Percentiles rank a stretch among this genome's conserved stretches.
Evolutionary conservation across 2,329 filamentous ascomycete species (phyloP).

Genomic region (Canariomyces notabilis): DNA sequence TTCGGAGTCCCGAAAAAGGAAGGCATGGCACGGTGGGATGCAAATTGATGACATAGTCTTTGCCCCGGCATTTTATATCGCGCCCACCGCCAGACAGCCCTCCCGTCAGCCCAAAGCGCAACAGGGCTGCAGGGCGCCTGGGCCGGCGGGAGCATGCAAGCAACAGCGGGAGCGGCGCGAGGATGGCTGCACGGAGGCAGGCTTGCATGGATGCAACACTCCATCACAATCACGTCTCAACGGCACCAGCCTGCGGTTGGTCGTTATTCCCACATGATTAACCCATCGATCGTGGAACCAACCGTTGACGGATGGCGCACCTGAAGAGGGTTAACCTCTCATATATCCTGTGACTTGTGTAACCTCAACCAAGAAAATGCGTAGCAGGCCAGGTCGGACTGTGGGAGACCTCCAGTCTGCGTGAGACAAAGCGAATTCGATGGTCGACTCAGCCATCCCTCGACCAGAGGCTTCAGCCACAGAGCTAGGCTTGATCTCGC

Average conservation of each 20-base stretch:
- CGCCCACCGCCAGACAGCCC: conserved; percentile 19
- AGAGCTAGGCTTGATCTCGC: too few relatives aligned
- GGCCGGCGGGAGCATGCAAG: conserved; percentile 15
- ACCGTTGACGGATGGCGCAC: neutral
- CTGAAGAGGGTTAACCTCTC: neutral
- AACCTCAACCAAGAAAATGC: neutral
- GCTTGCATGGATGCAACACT: conserved; percentile 15
- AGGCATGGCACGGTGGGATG: neutral
- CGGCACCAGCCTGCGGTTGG: neutral
- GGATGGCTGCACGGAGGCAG: too few relatives aligned
- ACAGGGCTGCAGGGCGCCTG: conserved; percentile 15
- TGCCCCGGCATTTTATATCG: conserved; percentile 1
- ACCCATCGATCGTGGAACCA: neutral
- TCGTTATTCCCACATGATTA: conserved; percentile 5
- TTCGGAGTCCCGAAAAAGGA: neutral
- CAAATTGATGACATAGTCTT: neutral
- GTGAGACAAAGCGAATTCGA: too few relatives aligned
- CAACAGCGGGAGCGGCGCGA: conserved; percentile 20
- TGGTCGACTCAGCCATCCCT: too few relatives aligned
- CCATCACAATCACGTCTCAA: conserved; percentile 3
- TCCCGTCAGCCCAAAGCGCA: conserved; percentile 19
- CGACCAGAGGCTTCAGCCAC: too few relatives aligned
- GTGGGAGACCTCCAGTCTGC: too few relatives aligned
- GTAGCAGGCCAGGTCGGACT: too few relatives aligned
- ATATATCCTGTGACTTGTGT: too few relatives aligned